A percentile compares a stretch with the other conserved stretches of the same genome.
These are phyloP conservation scores for Brassica hybrid DNA, from an alignment of 441 rosid genomes.

Conservation along the genomic window DNA sequence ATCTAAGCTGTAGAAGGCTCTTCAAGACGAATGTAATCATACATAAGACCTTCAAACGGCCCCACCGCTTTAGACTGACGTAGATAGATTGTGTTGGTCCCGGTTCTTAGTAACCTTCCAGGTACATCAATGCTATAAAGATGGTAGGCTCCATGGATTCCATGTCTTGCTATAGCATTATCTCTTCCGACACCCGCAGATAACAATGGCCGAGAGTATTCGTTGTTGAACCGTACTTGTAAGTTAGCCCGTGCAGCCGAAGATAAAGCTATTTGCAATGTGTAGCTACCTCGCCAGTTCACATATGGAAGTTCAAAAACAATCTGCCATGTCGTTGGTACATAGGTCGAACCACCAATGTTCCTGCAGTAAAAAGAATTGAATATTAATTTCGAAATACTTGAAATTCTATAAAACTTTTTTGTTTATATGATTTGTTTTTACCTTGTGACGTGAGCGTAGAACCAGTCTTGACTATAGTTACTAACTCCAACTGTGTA, in stretches of 20 bases:
- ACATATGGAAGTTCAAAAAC: slow-evolving; percentile 50
- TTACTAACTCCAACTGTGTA: slow-evolving; percentile 42
- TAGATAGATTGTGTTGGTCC: slow-evolving; percentile 56
- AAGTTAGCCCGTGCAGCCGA: slow-evolving; percentile 61
- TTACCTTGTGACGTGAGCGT: slow-evolving; percentile 44
- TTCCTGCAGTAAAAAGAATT: slow-evolving; percentile 21
- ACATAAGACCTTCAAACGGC: slow-evolving; percentile 56
- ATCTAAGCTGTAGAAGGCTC: slow-evolving; percentile 42
- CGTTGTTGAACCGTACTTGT: slow-evolving; percentile 63
- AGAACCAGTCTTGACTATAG: slow-evolving; percentile 42
- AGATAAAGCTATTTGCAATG: slow-evolving; percentile 74
- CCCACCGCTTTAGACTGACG: slow-evolving; percentile 46
- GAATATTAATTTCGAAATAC: no score
- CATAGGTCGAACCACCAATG: slow-evolving; percentile 40
- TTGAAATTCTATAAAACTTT: no score
- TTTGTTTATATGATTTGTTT: no score
- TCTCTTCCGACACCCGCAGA: slow-evolving; percentile 56
- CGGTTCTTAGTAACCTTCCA: slow-evolving; percentile 38
- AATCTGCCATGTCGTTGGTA: slow-evolving; percentile 73
- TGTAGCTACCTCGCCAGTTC: slow-evolving; percentile 47
- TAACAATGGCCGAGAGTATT: slow-evolving; percentile 37
- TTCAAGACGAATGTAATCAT: slow-evolving; percentile 65
- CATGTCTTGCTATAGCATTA: slow-evolving; percentile 66
- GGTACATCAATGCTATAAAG: slow-evolving; percentile 55
- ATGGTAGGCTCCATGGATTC: slow-evolving; percentile 64